phyloP scores from a whole-genome alignment of 805 yeast genomes.

The Wickerhamia fluorescens region DNA sequence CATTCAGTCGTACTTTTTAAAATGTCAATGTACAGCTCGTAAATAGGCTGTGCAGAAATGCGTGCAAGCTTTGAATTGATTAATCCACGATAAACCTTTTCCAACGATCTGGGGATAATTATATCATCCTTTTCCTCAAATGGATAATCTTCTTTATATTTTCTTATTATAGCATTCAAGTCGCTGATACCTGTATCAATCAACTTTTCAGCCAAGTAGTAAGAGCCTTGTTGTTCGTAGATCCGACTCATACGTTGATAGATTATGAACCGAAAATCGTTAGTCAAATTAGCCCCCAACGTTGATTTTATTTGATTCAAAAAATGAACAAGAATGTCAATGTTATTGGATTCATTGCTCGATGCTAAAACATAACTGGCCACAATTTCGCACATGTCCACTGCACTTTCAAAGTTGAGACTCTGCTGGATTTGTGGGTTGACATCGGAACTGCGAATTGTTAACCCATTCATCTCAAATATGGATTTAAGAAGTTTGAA shows the following conservation, averaged over 20 bases:
- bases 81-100: constrained; percentile 4
- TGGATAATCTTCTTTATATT: constrained; percentile 14
- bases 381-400: constrained; percentile 19
- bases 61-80: constrained; percentile 10
- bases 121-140: constrained; percentile 5
- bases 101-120: constrained; percentile 6
- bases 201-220: constrained; percentile 15
- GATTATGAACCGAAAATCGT: constrained; percentile 17
- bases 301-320: constrained; percentile 18
- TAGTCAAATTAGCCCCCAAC: constrained; percentile 15
- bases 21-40: constrained; percentile 8
- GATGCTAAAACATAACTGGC: constrained; percentile 16
- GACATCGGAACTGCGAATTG: constrained; percentile 3
- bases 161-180: constrained; percentile 10
- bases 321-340: constrained; percentile 21
- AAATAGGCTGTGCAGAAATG: constrained; percentile 4
- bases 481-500: constrained; percentile 22
- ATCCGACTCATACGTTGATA: constrained; percentile 23
- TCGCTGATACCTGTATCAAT: constrained; percentile 20
- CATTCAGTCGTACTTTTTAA: constrained; percentile 4
- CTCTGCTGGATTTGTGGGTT: constrained; percentile 1
- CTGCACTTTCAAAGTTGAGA: constrained; percentile 8
- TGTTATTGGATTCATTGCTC: constrained; percentile 6
- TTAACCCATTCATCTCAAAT: constrained; percentile 25
- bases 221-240: constrained; percentile 18